Evolutionary conservation across 164 flowering plant genomes (phyloP).

Genomic region (Amborella trichopoda): DNA sequence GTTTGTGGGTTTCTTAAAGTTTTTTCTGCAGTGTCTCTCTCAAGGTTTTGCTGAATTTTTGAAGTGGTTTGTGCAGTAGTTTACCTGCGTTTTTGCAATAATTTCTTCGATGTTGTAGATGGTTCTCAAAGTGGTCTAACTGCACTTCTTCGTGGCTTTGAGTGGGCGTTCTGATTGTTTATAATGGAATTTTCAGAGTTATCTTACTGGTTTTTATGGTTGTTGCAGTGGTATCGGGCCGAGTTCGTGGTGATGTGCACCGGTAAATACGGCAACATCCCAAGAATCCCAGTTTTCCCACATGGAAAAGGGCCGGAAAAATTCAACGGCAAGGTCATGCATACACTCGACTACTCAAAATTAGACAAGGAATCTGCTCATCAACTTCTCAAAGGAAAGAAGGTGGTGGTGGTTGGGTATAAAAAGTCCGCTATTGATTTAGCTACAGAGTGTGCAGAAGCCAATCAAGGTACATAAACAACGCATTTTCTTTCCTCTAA

Average conservation of each 20-base stretch:
- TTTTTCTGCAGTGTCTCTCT: no score
- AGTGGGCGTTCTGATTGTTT: no score
- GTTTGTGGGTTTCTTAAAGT: no score
- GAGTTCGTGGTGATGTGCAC: slow-evolving; percentile 69
- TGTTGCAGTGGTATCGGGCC: slow-evolving; percentile 53
- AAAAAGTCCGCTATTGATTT: slow-evolving; percentile 90
- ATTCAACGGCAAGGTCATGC: slow-evolving; percentile 74
- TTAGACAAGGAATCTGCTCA: slow-evolving; percentile 45
- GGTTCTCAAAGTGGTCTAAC: no score
- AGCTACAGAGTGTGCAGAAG: slow-evolving; percentile 73
- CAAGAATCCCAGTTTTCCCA: slow-evolving; percentile 49
- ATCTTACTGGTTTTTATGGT: background rate
- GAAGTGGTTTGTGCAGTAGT: no score
- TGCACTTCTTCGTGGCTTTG: no score
- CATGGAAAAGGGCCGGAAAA: slow-evolving; percentile 53
- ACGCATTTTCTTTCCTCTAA: no score
- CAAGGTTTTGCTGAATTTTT: no score
- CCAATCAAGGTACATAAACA: slow-evolving; percentile 83
- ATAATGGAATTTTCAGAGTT: background rate
- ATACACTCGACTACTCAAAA: slow-evolving; percentile 73
- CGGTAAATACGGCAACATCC: slow-evolving; percentile 83
- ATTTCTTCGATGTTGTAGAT: no score
- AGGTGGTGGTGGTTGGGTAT: slow-evolving; percentile 73
- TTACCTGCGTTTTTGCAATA: no score
- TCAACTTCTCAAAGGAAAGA: slow-evolving; percentile 52